Conservation (phyloP, 2,329 filamentous ascomycete species). For the Sporothrix euskadiensis region DNA sequence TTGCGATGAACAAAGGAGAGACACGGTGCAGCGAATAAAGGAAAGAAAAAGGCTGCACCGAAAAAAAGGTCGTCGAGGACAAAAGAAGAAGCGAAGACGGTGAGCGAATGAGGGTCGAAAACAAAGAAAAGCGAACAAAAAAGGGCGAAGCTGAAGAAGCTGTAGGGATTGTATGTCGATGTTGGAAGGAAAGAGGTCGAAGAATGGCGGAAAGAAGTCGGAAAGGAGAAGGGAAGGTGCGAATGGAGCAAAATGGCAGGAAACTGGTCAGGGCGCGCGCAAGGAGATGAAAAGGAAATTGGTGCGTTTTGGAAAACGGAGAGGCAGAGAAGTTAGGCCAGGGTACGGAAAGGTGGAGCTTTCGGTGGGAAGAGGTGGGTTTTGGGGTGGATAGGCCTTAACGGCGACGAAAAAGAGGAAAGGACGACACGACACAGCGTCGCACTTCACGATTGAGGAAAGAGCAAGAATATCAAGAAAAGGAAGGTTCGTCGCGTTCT, state of each 20-base stretch:
- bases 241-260: not conserved
- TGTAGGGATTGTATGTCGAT: slow-evolving; percentile 11
- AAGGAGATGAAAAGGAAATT: slow-evolving; percentile 24
- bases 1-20: slow-evolving; percentile 26
- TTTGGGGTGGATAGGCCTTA: not conserved
- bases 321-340: not conserved
- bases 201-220: not conserved
- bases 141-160: not conserved
- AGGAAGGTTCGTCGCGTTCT: slow-evolving; percentile 9
- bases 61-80: slow-evolving; percentile 19
- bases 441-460: not conserved
- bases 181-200: not conserved
- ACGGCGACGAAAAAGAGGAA: slow-evolving; percentile 3
- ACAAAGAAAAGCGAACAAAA: slow-evolving; percentile 11
- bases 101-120: not conserved
- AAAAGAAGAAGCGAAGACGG: slow-evolving; percentile 11
- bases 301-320: slow-evolving; percentile 14
- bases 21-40: slow-evolving; percentile 25
- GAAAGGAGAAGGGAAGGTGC: not conserved
- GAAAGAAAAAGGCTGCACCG: slow-evolving; percentile 1
- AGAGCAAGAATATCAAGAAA: not conserved
- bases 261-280: not conserved
- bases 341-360: slow-evolving; percentile 20
- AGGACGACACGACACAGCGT: slow-evolving; percentile 7
- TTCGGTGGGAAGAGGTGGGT: not conserved